Evolutionary conservation across 805 yeast genomes (phyloP), one percentile per base, ranked within the genome.

Genomic region (Pichia occidentalis): DNA sequence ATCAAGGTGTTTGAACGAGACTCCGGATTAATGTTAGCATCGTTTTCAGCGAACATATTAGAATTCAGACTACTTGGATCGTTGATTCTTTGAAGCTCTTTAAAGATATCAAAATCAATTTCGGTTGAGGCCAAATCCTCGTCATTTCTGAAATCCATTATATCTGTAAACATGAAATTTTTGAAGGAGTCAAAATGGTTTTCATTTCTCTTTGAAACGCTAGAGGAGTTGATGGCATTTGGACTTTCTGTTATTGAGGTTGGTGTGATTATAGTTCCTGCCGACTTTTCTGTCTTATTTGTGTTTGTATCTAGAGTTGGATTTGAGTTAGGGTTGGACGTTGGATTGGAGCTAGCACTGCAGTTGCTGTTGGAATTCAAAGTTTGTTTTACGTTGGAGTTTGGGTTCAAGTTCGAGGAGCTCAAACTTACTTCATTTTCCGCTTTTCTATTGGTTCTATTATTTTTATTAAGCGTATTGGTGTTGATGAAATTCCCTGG

Each of bases 91-190:
- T 43, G 37, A 2, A 49, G 16, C 24, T 47, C 51, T 30, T 48
- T 47, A 9, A 56, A 36, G 19, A 50, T 42, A 24, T 49, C 54
- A 19, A 44, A 45, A 25, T 54, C 58, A 23, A 42, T 38, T 8
- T 53, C 56, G 17, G 40, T 37, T 0, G 51, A 36, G 11, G 53
- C 37, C 8, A 45, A 25, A 17, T 46, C 39, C 9, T 36, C 49
- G 33, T 56, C 61, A 29, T 50, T 49, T 19, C 47, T 52, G 18
- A 54, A 36, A 32, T 53, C 51, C 32, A 53, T 24, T 16, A 57
- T 35, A 30, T 56, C 57, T 11, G 54, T 47, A 24, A 57, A 44
- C 25, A 51, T 48, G 26, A 48, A 33, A 22, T 35, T 35, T n/a
- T 34, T 27, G 13, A 39, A 35, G 7, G 29, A 16, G 14, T 37